Evolutionary conservation across 495 filamentous ascomycete genomes (phyloP).

Genomic region (Mytilinidion resinicola): DNA sequence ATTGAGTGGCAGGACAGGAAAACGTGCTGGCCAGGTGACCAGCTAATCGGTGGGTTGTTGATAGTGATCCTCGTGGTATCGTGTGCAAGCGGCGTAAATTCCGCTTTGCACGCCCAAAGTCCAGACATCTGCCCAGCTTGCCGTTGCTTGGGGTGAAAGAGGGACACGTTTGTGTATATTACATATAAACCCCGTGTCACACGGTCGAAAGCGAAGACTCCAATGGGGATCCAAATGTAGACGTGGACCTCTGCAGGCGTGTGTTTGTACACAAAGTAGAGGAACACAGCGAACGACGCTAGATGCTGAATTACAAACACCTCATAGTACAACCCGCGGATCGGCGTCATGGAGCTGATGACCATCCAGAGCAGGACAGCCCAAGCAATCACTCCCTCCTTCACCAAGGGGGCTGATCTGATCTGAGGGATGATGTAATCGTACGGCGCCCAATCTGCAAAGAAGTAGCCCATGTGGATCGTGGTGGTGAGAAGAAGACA

Average conservation of each 20-base stretch:
- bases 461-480: slow-evolving; percentile 69
- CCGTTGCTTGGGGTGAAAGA: slow-evolving; percentile 44
- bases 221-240: slow-evolving; percentile 70
- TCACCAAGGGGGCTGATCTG: slow-evolving; percentile 55
- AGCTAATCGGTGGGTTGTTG: slow-evolving; percentile 59
- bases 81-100: slow-evolving; percentile 55
- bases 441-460: slow-evolving; percentile 58
- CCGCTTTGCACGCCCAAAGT: slow-evolving; percentile 47
- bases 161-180: slow-evolving; percentile 59
- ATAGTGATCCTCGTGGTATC: slow-evolving; percentile 65
- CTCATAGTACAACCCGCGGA: slow-evolving; percentile 67
- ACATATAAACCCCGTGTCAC: slow-evolving; percentile 46
- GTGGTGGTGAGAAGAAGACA: slow-evolving; percentile 68
- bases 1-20: slow-evolving; percentile 68
- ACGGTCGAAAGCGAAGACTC: slow-evolving; percentile 64
- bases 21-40: slow-evolving; percentile 73
- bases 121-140: slow-evolving; percentile 21
- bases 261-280: slow-evolving; percentile 62
- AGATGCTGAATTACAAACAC: slow-evolving; percentile 79
- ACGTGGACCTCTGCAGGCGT: slow-evolving; percentile 48
- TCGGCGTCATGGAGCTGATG: slow-evolving; percentile 59
- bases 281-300: slow-evolving; percentile 57
- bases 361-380: slow-evolving; percentile 64
- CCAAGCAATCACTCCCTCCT: slow-evolving; percentile 70
- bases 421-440: slow-evolving; percentile 59